Evolutionary conservation across 148 eudicot species (phyloP).

Genomic region (Diospyros lotus): DNA sequence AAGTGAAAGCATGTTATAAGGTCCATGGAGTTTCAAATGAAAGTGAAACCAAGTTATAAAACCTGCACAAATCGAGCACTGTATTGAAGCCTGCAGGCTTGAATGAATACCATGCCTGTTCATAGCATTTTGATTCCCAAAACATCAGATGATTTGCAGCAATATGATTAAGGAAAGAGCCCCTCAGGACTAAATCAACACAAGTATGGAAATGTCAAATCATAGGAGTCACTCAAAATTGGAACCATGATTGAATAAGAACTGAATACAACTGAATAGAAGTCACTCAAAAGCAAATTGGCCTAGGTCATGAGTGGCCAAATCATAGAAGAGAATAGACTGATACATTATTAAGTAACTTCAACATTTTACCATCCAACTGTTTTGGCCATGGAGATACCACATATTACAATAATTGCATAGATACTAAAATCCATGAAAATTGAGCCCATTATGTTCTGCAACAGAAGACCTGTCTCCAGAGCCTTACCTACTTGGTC

Average conservation of each 20-base stretch:
- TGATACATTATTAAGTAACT: neutral
- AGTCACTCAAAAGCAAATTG: neutral
- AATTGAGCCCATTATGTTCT: conserved; percentile 46
- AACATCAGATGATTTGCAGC: no score
- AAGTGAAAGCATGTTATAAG: no score
- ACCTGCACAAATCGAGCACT: neutral
- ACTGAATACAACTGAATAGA: neutral
- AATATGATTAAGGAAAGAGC: neutral
- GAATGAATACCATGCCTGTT: no score
- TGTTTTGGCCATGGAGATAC: conserved; percentile 41
- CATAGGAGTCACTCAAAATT: neutral
- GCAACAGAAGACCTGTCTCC: conserved; percentile 61
- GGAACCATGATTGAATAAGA: neutral
- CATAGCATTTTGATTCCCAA: no score
- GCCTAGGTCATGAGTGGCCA: conserved; percentile 4
- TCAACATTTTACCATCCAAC: conserved; percentile 16
- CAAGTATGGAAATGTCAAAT: neutral
- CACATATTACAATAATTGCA: conserved; percentile 49
- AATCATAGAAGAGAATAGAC: neutral
- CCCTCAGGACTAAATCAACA: neutral
- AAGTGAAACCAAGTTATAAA: neutral
- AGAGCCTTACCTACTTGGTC: conserved; percentile 57
- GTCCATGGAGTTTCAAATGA: no score
- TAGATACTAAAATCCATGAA: conserved; percentile 72
- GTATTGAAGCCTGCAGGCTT: neutral